Evolutionary conservation across 2,329 filamentous ascomycete genomes (phyloP), one percentile per base, ranked within the genome.

Genomic region (Nothophoma quercina): DNA sequence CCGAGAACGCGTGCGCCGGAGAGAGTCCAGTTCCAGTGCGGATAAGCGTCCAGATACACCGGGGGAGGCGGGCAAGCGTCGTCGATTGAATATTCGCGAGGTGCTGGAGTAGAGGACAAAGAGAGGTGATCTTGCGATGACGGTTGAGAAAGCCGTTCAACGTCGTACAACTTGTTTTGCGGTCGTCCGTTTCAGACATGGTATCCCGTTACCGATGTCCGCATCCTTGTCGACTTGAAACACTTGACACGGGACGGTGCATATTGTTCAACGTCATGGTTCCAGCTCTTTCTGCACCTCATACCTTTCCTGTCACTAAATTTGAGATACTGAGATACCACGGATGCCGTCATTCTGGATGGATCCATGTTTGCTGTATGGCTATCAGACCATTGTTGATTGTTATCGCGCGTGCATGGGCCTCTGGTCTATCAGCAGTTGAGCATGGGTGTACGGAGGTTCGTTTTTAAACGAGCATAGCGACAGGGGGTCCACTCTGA

Each of bases 21-120:
- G 62, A 33, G 64, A 67, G n/a, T 71, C 69, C 3, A 65, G 63
- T n/a, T 55, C 60, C 15, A 68, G 60, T 22, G 55, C 56, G 7
- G 64, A 67, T 6, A 56, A 65, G 29, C 62, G 60, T 32, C 62
- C 67, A 28, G 70, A 71, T 26, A 70, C 70, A 22, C 68, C 70
- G 8, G 68, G 71, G 12, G 69, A 72, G 25, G 62, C 55, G 4
- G 64, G 66, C 18, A 75, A 75, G 60, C 62, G 72, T 49, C 54
- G 72, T 35, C 64, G 71, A 28, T 47, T 75, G 43, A 73, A 74
- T 46, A 74, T 75, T 32, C 66, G 67, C 25, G 71, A 74, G 56
- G 65, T 75, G 38, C 56, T 75, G 28, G 68, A 71, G 57, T 74
- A 63, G 61, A 55, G 29, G 8, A 23, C n/a, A 23, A 29, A 25